Base-by-base conservation (phyloP, 768 basidiomycete species). In the Termitomyces sp. region DNA sequence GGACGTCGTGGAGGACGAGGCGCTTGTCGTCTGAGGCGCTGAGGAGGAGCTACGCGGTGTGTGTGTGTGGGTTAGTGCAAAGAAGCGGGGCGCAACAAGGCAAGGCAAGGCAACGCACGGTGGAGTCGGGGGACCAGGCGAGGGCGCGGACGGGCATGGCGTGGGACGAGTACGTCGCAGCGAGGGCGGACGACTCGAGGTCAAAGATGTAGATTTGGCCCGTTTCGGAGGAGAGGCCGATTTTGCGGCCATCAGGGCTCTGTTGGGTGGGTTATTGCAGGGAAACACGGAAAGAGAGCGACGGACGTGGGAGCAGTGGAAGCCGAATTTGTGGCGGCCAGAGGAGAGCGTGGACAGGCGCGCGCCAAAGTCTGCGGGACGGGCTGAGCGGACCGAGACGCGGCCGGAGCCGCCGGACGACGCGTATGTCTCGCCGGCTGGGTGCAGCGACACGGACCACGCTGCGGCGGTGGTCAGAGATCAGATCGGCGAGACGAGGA, bases 1-100 rank as follows among this genome's bases (percentile, higher is more conserved):
- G 86, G 16, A 94, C 90, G 67, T 98, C 94, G 70, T 96, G 92
- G 49, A 96, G 72, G 54, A 93, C 86, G 58, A 98, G 86, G 18
- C 91, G 84, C 70, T 92, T 93, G 72, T 96, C 94, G 69, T 98
- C 94, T 3, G 93, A 95, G 2, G 89, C 94, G 44, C 92, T 94
- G 53, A 94, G 76, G 3, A 98, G 79, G 53, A 92, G 80, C 94
- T 97, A 35, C 3, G n/a, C 22, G 33, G 12, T 35, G 40, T 7
- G 33, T 28, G n/a, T 16, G 5, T 7, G 38, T 7, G 3, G 35
- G n/a, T n/a, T 6, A 56, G 12, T 20, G 42, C 3, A 6, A 35
- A n/a, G 10, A 28, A 35, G 13, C 2, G 24, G 20, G 16, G 22
- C 38, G 30, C 30, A 7, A 6, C 6, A 28, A 28, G 3, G 28